Evolutionary conservation across 2,329 filamentous ascomycete species (phyloP).

Genomic region (Penicillium rolfsii): DNA sequence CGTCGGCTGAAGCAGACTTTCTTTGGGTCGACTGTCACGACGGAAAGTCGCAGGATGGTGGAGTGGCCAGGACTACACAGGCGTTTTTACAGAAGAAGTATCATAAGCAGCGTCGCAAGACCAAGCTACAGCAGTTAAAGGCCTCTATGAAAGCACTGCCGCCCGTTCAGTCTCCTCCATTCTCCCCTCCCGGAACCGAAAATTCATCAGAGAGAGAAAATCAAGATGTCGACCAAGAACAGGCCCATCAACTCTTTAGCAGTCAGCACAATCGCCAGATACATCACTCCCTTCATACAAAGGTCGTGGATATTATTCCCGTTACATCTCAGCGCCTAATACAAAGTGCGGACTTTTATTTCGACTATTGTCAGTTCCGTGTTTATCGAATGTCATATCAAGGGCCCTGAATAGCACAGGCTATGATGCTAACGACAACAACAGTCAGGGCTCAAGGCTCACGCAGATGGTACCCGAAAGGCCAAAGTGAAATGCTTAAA

Average conservation of each 20-base stretch:
- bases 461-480: background rate
- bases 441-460: background rate
- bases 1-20: background rate
- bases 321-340: background rate
- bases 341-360: background rate
- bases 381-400: background rate
- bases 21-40: background rate
- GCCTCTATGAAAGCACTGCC: slow-evolving; percentile 3
- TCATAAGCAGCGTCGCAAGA: background rate
- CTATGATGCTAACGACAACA: background rate
- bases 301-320: background rate
- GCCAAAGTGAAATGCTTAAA: slow-evolving; percentile 1
- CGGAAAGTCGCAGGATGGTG: background rate
- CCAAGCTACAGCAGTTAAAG: background rate
- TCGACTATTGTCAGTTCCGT: background rate
- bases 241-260: background rate
- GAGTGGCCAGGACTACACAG: background rate
- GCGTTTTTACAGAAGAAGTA: background rate
- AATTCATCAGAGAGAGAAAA: background rate
- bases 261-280: background rate
- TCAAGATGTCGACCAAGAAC: background rate
- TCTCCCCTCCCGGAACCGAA: background rate
- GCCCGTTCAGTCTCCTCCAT: background rate
- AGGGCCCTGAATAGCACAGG: background rate
- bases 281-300: background rate